These are phyloP conservation scores for Aureobasidium mangrovei DNA, from an alignment of 2,329 filamentous ascomycete species.

Conservation along the genomic window DNA sequence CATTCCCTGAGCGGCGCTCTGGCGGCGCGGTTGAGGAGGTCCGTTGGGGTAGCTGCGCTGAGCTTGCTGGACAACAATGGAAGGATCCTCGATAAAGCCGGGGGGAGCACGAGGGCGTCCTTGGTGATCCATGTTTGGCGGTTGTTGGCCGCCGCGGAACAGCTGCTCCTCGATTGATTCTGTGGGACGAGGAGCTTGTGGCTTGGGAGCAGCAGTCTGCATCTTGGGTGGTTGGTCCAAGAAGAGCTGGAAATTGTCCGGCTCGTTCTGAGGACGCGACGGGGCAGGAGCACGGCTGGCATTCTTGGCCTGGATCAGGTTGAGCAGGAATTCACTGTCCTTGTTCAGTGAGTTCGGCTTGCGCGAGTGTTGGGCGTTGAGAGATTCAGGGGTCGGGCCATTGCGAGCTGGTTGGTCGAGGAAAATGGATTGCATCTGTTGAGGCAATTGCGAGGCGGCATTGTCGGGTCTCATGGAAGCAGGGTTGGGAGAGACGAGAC, in stretches of 20 bases:
- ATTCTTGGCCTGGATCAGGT: slow-evolving; percentile 57
- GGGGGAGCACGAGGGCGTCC: slow-evolving; percentile 23
- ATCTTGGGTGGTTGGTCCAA: slow-evolving; percentile 23
- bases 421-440: slow-evolving; percentile 10
- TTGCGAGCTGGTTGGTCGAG: slow-evolving; percentile 13
- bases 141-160: slow-evolving; percentile 16
- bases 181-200: slow-evolving; percentile 23
- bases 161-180: slow-evolving; percentile 29
- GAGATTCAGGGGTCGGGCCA: slow-evolving; percentile 10
- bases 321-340: slow-evolving; percentile 78
- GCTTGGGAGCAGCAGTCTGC: slow-evolving; percentile 30
- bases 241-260: slow-evolving; percentile 29
- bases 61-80: slow-evolving; percentile 23
- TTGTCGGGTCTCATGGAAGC: not conserved
- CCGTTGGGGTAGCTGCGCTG: slow-evolving; percentile 23
- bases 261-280: slow-evolving; percentile 23
- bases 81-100: slow-evolving; percentile 27
- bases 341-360: slow-evolving; percentile 39
- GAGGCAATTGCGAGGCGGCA: slow-evolving; percentile 8
- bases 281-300: slow-evolving; percentile 29
- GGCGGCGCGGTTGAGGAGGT: slow-evolving; percentile 20
- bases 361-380: slow-evolving; percentile 29
- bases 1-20: slow-evolving; percentile 15
- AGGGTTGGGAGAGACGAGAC: slow-evolving; percentile 10
- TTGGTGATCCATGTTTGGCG: slow-evolving; percentile 8